These are phyloP conservation scores for Phytophthora pseudosyringae DNA, from an alignment of 352 stramenopile genomes.

Conservation along the genomic window DNA sequence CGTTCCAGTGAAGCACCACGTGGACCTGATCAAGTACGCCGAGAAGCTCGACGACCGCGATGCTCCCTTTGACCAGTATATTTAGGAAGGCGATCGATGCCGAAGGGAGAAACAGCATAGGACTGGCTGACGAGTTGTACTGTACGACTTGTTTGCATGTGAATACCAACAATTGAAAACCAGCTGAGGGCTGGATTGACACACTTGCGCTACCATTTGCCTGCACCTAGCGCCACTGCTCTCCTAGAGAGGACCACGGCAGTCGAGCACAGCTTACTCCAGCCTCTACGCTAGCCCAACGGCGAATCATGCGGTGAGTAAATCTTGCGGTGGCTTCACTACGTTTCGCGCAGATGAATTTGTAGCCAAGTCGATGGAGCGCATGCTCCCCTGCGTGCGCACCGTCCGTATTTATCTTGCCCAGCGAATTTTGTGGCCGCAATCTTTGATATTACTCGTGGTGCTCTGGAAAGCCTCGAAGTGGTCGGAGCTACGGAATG, in stretches of 20 bases:
- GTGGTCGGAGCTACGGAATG: constrained; percentile 7
- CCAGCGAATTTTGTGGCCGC: constrained; percentile 1
- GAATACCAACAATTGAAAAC: constrained; percentile 33
- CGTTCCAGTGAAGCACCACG: constrained; percentile 76
- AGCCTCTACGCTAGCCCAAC: constrained; percentile 1
- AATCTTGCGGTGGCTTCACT: constrained; percentile 4
- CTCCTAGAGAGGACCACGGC: background rate
- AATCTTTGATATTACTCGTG: no score
- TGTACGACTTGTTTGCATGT: constrained; percentile 36
- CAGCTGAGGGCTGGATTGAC: constrained; percentile 10
- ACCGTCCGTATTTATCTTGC: constrained; percentile 7
- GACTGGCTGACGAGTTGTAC: constrained; percentile 25
- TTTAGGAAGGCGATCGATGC: constrained; percentile 46
- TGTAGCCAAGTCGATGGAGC: no score
- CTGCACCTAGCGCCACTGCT: background rate
- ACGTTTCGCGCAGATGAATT: constrained; percentile 19
- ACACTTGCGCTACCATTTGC: background rate
- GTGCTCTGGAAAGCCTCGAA: constrained; percentile 6
- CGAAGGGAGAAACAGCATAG: constrained; percentile 30
- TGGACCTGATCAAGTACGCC: constrained; percentile 88
- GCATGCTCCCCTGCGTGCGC: background rate
- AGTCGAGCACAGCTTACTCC: background rate
- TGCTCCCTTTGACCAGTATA: constrained; percentile 60
- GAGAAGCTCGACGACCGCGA: constrained; percentile 79
- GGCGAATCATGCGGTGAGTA: background rate